A percentile compares a stretch with the other conserved stretches of the same genome.
Evolutionary conservation across 257 asterid genomes (phyloP).

Genomic region (Verbascum thapsus): DNA sequence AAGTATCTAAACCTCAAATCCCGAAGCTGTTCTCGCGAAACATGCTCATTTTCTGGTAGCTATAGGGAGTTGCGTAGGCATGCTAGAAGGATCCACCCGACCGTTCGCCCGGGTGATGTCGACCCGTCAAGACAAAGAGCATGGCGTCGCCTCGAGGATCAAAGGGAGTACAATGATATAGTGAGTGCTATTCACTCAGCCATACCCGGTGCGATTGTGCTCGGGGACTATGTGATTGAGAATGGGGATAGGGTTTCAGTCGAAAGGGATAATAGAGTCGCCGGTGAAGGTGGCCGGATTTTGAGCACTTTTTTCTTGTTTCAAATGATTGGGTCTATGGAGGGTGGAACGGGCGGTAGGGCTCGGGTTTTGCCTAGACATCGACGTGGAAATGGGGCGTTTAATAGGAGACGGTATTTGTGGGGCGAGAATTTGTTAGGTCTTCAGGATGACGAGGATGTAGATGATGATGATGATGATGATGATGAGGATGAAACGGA

Average conservation of each 20-base stretch:
- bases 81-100: constrained; percentile 84
- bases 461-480: too few relatives aligned
- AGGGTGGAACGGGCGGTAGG: constrained; percentile 58
- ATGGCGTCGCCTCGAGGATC: constrained; percentile 77
- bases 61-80: constrained; percentile 78
- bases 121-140: constrained; percentile 81
- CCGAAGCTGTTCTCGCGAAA: constrained; percentile 76
- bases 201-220: constrained; percentile 83
- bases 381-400: constrained; percentile 34
- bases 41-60: constrained; percentile 70
- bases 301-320: constrained; percentile 72
- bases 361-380: constrained; percentile 65
- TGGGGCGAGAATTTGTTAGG: constrained; percentile 58
- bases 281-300: too few relatives aligned
- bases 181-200: constrained; percentile 80
- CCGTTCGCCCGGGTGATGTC: constrained; percentile 76
- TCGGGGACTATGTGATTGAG: constrained; percentile 88
- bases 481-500: constrained; percentile 35
- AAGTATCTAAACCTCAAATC: constrained; percentile 70
- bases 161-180: constrained; percentile 77
- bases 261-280: too few relatives aligned
- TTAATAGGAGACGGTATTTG: too few relatives aligned
- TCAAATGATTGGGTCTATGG: constrained; percentile 81
- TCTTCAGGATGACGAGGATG: constrained; percentile 43
- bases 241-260: constrained; percentile 45